phyloP scores from a whole-genome alignment of 2,329 filamentous ascomycete genomes.

The Trichophyton equinum region DNA sequence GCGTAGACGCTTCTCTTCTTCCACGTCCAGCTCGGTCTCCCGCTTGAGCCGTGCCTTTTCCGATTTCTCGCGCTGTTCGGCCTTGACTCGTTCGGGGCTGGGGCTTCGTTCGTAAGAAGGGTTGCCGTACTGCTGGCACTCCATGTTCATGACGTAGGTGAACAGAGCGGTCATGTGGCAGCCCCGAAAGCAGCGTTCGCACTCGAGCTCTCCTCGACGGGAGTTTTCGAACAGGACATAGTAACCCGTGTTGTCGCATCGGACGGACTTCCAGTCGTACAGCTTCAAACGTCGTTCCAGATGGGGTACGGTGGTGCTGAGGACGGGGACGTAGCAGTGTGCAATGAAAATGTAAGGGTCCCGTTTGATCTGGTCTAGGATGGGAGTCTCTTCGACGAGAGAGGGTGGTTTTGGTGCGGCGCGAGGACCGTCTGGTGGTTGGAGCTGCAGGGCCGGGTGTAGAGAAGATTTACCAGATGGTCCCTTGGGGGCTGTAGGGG shows the following conservation, averaged over 20 bases:
- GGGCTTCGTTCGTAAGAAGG: slow-evolving; percentile 46
- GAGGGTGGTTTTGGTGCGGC: slow-evolving; percentile 30
- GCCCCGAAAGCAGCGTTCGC: slow-evolving; percentile 63
- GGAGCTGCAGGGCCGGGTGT: slow-evolving; percentile 12
- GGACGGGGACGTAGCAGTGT: slow-evolving; percentile 74
- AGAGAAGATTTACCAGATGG: slow-evolving; percentile 49
- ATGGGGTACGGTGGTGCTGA: slow-evolving; percentile 74
- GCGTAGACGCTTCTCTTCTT: slow-evolving; percentile 79
- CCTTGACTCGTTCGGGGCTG: slow-evolving; percentile 32
- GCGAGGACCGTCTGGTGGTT: slow-evolving; percentile 22
- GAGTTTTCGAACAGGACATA: slow-evolving; percentile 83
- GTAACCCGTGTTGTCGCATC: slow-evolving; percentile 75
- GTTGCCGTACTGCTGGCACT: slow-evolving; percentile 58
- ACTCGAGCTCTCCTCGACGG: slow-evolving; percentile 62
- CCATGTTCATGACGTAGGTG: slow-evolving; percentile 87
- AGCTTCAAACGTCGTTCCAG: slow-evolving; percentile 79
- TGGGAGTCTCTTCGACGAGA: slow-evolving; percentile 51
- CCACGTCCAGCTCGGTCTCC: slow-evolving; percentile 69
- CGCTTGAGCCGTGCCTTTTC: slow-evolving; percentile 54
- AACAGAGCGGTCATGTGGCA: slow-evolving; percentile 78
- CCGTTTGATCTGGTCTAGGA: slow-evolving; percentile 57
- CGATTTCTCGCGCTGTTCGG: slow-evolving; percentile 46
- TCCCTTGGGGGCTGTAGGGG: slow-evolving; percentile 76
- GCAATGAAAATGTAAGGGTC: slow-evolving; percentile 86
- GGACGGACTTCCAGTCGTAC: slow-evolving; percentile 68